Base-by-base conservation (phyloP, 192 early-diverging fungal genomes). In the Backusella australiensis region DNA sequence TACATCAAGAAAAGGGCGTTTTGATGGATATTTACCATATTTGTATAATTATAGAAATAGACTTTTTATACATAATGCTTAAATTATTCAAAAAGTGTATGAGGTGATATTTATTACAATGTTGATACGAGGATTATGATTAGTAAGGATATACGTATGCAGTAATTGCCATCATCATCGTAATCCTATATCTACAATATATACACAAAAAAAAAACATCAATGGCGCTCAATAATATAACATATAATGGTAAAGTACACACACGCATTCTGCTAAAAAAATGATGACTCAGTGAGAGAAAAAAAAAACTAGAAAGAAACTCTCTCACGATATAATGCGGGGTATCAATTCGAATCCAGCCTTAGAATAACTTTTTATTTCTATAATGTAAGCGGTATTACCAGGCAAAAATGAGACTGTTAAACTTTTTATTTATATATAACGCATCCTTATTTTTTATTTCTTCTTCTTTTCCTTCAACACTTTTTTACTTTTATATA, bases 381-480 rank as follows among this genome's bases (percentile, higher is more conserved):
- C 29, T 21, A 69, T 38, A 69, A 36, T 38, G 68, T 69, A 69
- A 69, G 68, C 68, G 34, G 68, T 69, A 69, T 69, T 69, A 69
- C 68, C 68, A 36, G 35, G 68, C n/a, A 9, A 29, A 52, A 63
- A 14, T 63, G 56, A 63, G 56, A 63, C 56, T 63, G 56, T 63
- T 63, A 63, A 63, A 29, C 8, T 63, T 63, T 32, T 29, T 63
- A 49, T 49, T 49, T 63, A 63, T 63, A 63, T 29, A 26, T 26
- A 63, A 11, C 21, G 11, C n/a, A 12, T 29, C 29, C 9, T 11
- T 63, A 19, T 35, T 44, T 23, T 71, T 46, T 46, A 42, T 71
- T 15, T 67, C 14, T 73, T 73, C 11, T 63, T 72, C 41, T 72
- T 36, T 34, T 70, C 39, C 26, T 35, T 68, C 8, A 32, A 63